Evolutionary conservation across 2,329 filamentous ascomycete genomes (phyloP), one percentile per base, ranked within the genome.

Genomic region (Colletotrichum echinochloae): DNA sequence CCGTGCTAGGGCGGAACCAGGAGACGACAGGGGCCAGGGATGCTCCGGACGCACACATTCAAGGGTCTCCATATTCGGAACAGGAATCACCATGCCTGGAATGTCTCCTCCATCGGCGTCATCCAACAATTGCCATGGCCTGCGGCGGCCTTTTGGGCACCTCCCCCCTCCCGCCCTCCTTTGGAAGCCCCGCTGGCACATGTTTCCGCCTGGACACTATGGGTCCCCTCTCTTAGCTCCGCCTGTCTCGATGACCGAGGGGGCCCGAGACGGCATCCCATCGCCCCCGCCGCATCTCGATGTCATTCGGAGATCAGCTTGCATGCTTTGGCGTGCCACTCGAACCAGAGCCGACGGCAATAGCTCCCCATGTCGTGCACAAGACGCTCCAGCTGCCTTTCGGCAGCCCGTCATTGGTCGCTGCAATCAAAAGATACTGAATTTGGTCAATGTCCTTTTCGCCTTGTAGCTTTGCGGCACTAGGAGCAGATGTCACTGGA

Each of bases 101-200:
- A 39, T 70, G 56, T 56, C 51, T 67, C 30, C 56, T 67, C 44
- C 57, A 33, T 62, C 59, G 52, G 49, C 67, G 64, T 62, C 67
- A 70, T 63, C 44, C 67, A 70, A 67, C 51, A 59, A 67, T 63
- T 48, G 57, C 68, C 68, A 71, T 67, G 46, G 49, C 52, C 18
- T 39, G 41, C 51, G 39, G 64, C 37, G 46, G 52, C 39, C 65
- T 65, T 65, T 65, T 55, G 61, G 46, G 51, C 28, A 30, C 16
- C 37, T 65, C 11, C n/a, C n/a, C n/a, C n/a, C n/a, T n/a, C n/a
- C n/a, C n/a, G 39, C 39, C 23, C 23, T 52, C 60, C 55, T 37
- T 48, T 23, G 26, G 39, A 35, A 44, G 61, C 20, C 26, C 64
- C 67, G 64, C 64, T 70, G 28, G 52, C 68, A 68, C 68, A 68